Evolutionary conservation across 2,329 filamentous ascomycete species (phyloP).

Genomic region (Macroventuria anomochaeta): DNA sequence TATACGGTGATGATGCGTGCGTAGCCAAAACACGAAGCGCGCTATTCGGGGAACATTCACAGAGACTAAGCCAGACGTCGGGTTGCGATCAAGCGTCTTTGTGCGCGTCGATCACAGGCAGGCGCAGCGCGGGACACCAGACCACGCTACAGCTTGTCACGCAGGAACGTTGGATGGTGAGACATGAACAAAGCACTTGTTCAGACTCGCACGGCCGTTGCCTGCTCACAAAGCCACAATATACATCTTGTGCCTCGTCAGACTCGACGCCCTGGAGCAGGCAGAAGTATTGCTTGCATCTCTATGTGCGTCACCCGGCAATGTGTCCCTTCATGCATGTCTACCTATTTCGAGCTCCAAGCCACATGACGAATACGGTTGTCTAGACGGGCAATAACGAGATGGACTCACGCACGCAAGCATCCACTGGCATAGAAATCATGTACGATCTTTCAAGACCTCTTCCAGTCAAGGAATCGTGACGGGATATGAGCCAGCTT

Average conservation of each 20-base stretch:
- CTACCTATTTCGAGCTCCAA: constrained; percentile 8
- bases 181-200: constrained; percentile 13
- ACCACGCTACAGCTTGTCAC: constrained; percentile 23
- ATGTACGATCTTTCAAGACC: not conserved
- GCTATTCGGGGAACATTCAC: not conserved
- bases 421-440: not conserved
- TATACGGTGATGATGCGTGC: constrained; percentile 4
- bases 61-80: not conserved
- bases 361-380: constrained; percentile 17
- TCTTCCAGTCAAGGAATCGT: not conserved
- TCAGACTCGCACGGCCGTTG: constrained; percentile 9
- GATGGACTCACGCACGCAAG: not conserved
- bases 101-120: constrained; percentile 16
- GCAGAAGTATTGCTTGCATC: constrained; percentile 23
- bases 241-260: constrained; percentile 9
- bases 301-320: constrained; percentile 1
- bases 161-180: constrained; percentile 25
- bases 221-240: constrained; percentile 17
- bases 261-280: constrained; percentile 9
- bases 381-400: not conserved
- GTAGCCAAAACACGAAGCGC: not conserved
- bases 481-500: too few relatives aligned
- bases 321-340: constrained; percentile 12
- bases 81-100: constrained; percentile 8
- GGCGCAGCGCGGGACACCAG: constrained; percentile 15